Base-by-base conservation (phyloP, 495 filamentous ascomycete genomes). In the Penicillium daleae region DNA sequence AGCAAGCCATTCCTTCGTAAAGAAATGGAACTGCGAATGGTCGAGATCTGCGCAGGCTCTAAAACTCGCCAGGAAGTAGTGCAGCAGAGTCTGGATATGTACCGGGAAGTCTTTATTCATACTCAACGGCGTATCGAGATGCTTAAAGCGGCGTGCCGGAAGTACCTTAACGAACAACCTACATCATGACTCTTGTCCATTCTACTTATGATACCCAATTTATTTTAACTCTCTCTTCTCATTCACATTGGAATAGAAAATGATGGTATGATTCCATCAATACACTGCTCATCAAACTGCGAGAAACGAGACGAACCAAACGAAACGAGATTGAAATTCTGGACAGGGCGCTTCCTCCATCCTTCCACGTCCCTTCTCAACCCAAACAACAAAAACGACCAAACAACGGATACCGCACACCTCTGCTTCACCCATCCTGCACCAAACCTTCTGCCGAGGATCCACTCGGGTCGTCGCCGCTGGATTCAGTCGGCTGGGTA, bases 1-100 rank as follows among this genome's bases (percentile, higher is more conserved):
- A 90, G 92, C 68, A 99, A 99, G 74, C 95, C 95, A n/a, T 98
- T 98, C 72, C 79, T 99, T 44, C 86, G 95, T 27, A 98, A 99
- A 74, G 94, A 99, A 80, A 97, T 96, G 92, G 95, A 99, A 74
- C 74, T 89, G 59, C 88, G 90, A 65, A 96, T 99, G 93, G 92
- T 92, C 69, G 90, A 90, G 57, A 96, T 99, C 52, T 97, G 95
- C 75, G 92, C 91, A 56, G 96, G 96, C n/a, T 84, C 83, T 19
- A 88, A 86, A 59, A 88, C 87, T 13, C 87, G 86, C 44, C 83
- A 84, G 37, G 85, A 86, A 26, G 89, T 98, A 24, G 85, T 98
- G 29, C 80, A 87, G 50, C 86, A 94, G 72, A 96, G 87, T 67
- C 73, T 99, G 42, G 85, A 88, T 56, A 89, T 91, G 81, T 99